Evolutionary conservation across 108 stramenopile species (phyloP).

Genomic region (Seminavis robusta): DNA sequence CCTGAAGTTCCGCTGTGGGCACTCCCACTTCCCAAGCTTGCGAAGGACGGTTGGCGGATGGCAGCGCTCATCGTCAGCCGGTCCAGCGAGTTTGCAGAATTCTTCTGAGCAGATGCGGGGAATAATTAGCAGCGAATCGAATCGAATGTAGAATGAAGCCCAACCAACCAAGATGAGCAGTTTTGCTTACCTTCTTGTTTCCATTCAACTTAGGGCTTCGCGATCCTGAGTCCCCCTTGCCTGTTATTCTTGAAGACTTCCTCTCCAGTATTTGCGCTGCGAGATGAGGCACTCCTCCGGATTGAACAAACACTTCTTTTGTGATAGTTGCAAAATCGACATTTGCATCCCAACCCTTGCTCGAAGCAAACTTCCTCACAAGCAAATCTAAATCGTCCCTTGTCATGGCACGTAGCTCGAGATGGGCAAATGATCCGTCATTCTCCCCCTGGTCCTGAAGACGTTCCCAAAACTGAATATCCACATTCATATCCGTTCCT

Average conservation of each 20-base stretch:
- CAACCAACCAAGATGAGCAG: slow-evolving; percentile 55
- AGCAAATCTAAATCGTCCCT: slow-evolving; percentile 41
- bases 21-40: too few relatives aligned
- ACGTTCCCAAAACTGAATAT: slow-evolving; percentile 42
- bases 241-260: slow-evolving; percentile 2
- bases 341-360: slow-evolving; percentile 20
- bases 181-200: slow-evolving; percentile 6
- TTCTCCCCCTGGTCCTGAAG: slow-evolving; percentile 21
- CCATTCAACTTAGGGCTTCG: too few relatives aligned
- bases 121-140: slow-evolving; percentile 44
- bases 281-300: slow-evolving; percentile 68
- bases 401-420: slow-evolving; percentile 40
- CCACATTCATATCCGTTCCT: slow-evolving; percentile 22
- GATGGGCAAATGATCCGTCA: slow-evolving; percentile 33
- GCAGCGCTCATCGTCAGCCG: too few relatives aligned
- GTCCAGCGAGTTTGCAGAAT: too few relatives aligned
- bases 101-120: too few relatives aligned
- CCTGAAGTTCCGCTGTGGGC: too few relatives aligned
- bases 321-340: slow-evolving; percentile 40
- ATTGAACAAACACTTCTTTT: slow-evolving; percentile 36
- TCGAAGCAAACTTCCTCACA: slow-evolving; percentile 23
- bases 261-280: slow-evolving; percentile 43
- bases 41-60: too few relatives aligned
- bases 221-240: too few relatives aligned
- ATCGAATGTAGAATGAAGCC: slow-evolving; percentile 47